Conservation (phyloP, 441 rosid genomes). For the Mallotus japonicus region DNA sequence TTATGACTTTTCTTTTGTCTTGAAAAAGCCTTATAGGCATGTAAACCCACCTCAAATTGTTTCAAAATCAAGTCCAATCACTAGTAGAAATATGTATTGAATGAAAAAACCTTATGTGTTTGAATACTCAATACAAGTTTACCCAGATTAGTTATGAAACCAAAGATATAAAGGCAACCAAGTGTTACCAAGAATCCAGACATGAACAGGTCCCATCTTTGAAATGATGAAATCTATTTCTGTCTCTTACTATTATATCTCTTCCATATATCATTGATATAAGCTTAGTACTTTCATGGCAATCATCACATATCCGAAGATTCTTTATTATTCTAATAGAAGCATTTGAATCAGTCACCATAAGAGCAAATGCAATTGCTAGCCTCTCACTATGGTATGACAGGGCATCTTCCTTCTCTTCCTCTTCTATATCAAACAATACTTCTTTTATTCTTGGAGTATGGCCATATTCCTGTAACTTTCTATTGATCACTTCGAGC, state of each 20-base stretch:
- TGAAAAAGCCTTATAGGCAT: not conserved
- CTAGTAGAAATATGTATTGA: too few species aligned
- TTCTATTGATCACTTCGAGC: conserved; percentile 36
- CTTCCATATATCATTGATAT: conserved; percentile 30
- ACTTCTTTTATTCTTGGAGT: conserved; percentile 36
- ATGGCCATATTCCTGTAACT: conserved; percentile 32
- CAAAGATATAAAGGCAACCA: not conserved
- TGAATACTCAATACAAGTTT: not conserved
- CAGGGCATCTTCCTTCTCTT: conserved; percentile 40
- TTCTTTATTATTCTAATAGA: conserved; percentile 41
- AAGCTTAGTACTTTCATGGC: conserved; percentile 41
- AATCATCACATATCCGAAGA: conserved; percentile 40
- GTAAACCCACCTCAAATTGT: not conserved
- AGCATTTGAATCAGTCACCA: conserved; percentile 14
- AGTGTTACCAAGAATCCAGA: conserved; percentile 37
- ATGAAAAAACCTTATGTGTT: too few species aligned
- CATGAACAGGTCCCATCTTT: conserved; percentile 43
- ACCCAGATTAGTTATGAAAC: too few species aligned
- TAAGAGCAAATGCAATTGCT: conserved; percentile 43
- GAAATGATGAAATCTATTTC: conserved; percentile 40
- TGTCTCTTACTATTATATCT: conserved; percentile 37
- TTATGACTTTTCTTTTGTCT: not conserved
- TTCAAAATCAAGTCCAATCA: not conserved
- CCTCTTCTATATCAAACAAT: conserved; percentile 40
- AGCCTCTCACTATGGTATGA: conserved; percentile 42